Evolutionary conservation across 2,329 filamentous ascomycete genomes (phyloP), one percentile per base, ranked within the genome.

Genomic region (Cercospora beticola): DNA sequence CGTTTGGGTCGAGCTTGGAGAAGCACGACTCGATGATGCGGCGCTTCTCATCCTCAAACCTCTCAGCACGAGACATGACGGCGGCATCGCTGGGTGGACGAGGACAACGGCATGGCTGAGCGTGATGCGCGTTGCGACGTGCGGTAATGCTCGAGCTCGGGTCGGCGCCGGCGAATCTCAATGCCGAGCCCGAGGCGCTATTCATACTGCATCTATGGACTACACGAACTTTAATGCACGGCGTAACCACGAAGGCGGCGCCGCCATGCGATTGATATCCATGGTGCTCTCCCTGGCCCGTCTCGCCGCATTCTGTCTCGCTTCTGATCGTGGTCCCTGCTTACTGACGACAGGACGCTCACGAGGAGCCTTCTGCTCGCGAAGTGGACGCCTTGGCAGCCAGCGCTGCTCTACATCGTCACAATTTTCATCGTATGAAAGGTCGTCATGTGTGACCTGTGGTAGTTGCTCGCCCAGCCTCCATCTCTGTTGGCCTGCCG

Each of bases 1-100:
- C 94, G 81, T 97, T 92, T 52, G 88, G 86, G 78, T 98, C 95
- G 76, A 90, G 90, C 83, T 96, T 97, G 80, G 85, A 87, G 83
- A 98, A 99, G 83, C 94, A 97, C 81, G 92, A 97, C 71, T 97
- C 92, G 72, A 97, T 90, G 76, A 99, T 97, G 79, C 95, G 89
- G 79, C 88, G 87, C 85, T 97, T 97, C 85, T 99, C 95, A 78
- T 98, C 93, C 81, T 99, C 95, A 80, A 98, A 99, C 76, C 89
- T 88, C 83, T 97, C 93, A 65, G 94, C 94, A 77, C 83, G 82
- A 43, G 54, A 58, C 54, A 58, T 58, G 54, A 28, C 54, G 54
- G 26, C 26, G 16, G 26, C 54, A 58, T 58, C 30, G 54, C 23
- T 57, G 23, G n/a, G 54, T 40, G 23, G 54, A 16, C 3, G 30